Evolutionary conservation across 2,329 filamentous ascomycete genomes (phyloP).

Genomic region (Fusarium zealandicum): DNA sequence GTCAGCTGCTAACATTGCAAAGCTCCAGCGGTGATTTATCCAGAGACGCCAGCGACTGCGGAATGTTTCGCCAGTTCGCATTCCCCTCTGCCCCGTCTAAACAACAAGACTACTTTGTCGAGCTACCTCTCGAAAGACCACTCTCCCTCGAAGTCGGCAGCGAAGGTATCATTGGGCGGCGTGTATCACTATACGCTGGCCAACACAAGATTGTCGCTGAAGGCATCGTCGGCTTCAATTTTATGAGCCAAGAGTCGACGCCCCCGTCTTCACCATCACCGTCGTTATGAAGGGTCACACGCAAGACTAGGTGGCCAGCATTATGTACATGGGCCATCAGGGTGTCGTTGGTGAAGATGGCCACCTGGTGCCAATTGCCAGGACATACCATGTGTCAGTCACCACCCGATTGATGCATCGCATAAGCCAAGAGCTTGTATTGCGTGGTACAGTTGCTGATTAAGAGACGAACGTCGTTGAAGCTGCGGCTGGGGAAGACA

Average conservation of each 20-base stretch:
- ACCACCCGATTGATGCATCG: not conserved
- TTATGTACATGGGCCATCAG: conserved; percentile 23
- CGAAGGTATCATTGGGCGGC: conserved; percentile 57
- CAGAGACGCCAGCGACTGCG: conserved; percentile 50
- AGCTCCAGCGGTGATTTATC: conserved; percentile 55
- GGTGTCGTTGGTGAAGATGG: conserved; percentile 3
- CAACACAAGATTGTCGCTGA: conserved; percentile 50
- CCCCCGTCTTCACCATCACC: conserved; percentile 21
- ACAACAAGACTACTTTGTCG: conserved; percentile 37
- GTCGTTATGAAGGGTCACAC: conserved; percentile 4
- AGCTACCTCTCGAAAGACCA: conserved; percentile 48
- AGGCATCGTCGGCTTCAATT: conserved; percentile 60
- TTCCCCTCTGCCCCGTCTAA: conserved; percentile 34
- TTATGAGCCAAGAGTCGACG: conserved; percentile 30
- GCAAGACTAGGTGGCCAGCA: not conserved
- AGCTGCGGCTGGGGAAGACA: not conserved
- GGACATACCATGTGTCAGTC: not conserved
- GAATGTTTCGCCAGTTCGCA: conserved; percentile 50
- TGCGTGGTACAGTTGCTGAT: not conserved
- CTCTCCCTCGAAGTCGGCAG: conserved; percentile 54
- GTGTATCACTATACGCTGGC: conserved; percentile 52
- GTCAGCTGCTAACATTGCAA: conserved; percentile 4
- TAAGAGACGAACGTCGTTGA: not conserved
- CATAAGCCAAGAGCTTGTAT: not conserved
- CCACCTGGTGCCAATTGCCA: not conserved